phyloP scores from a whole-genome alignment of 495 filamentous ascomycete species.

The Xylaria intraflava region DNA sequence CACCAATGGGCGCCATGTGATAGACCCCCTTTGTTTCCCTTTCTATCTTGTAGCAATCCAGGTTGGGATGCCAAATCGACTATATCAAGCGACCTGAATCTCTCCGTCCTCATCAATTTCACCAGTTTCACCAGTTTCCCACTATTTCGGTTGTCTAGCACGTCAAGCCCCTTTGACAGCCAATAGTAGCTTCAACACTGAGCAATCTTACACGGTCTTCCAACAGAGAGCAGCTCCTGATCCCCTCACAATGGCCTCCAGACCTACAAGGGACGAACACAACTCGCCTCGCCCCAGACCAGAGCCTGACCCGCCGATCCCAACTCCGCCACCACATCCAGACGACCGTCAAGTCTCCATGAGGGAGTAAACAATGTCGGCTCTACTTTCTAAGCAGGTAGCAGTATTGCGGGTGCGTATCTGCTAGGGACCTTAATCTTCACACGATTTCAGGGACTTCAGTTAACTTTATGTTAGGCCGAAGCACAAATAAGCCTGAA shows the following conservation, averaged over 20 bases:
- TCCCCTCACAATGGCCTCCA: neutral
- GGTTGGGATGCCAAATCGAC: neutral
- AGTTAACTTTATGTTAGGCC: neutral
- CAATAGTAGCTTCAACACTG: neutral
- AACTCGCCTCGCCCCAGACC: conserved; percentile 1
- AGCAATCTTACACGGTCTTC: neutral
- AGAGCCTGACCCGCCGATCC: conserved; percentile 2
- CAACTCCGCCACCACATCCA: conserved; percentile 3
- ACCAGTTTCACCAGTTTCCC: neutral
- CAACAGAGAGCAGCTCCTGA: neutral
- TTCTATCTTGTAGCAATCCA: neutral
- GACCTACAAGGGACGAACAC: neutral
- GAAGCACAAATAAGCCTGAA: neutral
- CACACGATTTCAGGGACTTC: neutral
- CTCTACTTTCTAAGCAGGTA: neutral
- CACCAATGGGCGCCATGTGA: neutral
- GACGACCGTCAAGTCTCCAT: neutral
- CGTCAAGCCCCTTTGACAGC: neutral
- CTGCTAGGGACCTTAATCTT: neutral
- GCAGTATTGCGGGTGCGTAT: neutral
- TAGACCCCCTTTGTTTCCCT: neutral
- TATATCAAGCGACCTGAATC: conserved; percentile 1
- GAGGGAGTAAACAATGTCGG: neutral
- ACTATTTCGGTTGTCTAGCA: neutral
- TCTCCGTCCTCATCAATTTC: neutral